Conservation (phyloP, 1,284 basidiomycete species). For the Tetrapyrgos nigripes region DNA sequence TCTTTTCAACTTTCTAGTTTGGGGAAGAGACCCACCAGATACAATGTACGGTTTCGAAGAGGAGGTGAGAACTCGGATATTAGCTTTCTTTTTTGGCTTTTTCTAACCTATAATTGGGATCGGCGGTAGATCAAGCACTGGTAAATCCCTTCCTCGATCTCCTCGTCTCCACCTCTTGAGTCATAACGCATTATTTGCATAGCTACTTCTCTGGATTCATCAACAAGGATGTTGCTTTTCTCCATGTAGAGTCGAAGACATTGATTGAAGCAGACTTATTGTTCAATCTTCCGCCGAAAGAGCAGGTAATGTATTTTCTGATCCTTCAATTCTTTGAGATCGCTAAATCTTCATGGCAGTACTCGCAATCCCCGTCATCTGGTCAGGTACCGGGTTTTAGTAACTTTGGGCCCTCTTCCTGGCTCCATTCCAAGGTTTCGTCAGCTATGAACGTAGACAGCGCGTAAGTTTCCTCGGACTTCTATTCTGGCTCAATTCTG, state of each 20-base stretch:
- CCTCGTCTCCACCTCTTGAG: not conserved
- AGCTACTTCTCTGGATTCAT: slow-evolving; percentile 85
- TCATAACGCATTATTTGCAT: slow-evolving; percentile 5
- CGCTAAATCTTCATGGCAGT: slow-evolving; percentile 20
- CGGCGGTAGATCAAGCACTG: slow-evolving; percentile 62
- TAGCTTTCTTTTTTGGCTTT: not conserved
- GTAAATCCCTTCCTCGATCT: slow-evolving; percentile 38
- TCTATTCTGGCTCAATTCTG: not conserved
- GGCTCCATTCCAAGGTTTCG: slow-evolving; percentile 63
- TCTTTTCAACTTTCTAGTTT: slow-evolving; percentile 47
- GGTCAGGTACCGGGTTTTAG: slow-evolving; percentile 52
- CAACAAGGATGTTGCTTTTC: slow-evolving; percentile 91
- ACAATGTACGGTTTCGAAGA: slow-evolving; percentile 85
- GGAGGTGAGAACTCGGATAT: slow-evolving; percentile 56
- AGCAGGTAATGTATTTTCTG: slow-evolving; percentile 70
- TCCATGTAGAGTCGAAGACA: slow-evolving; percentile 82
- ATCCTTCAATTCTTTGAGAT: not conserved
- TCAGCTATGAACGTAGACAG: slow-evolving; percentile 62
- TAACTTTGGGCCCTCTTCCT: slow-evolving; percentile 63
- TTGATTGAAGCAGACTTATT: slow-evolving; percentile 89
- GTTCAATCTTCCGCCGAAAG: slow-evolving; percentile 87
- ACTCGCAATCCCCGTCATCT: slow-evolving; percentile 59
- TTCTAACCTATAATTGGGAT: slow-evolving; percentile 2
- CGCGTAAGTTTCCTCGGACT: slow-evolving; percentile 49
- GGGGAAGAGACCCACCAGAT: slow-evolving; percentile 65